Evolutionary conservation across 2,329 filamentous ascomycete genomes (phyloP).

Genomic region (Cladorrhinum sp.): DNA sequence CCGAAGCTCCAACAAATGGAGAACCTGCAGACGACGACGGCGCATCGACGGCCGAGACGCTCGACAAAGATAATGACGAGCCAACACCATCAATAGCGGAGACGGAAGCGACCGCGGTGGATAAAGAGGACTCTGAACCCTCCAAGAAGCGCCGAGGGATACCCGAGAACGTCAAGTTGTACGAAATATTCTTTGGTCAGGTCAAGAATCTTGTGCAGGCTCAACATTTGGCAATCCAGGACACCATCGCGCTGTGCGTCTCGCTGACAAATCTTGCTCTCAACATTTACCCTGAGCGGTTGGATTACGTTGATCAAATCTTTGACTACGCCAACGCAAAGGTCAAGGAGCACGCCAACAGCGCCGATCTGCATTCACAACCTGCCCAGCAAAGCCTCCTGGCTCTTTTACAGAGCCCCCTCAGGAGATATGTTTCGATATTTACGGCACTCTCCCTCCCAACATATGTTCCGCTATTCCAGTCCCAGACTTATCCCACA

Average conservation of each 20-base stretch:
- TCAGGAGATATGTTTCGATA: constrained; percentile 85
- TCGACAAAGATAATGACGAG: constrained; percentile 32
- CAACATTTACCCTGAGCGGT: constrained; percentile 87
- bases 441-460: constrained; percentile 95
- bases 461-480: constrained; percentile 83
- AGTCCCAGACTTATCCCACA: constrained; percentile 90
- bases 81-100: constrained; percentile 43
- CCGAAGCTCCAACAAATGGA: constrained; percentile 28
- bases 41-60: constrained; percentile 33
- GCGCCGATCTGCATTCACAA: constrained; percentile 87
- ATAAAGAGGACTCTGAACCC: constrained; percentile 39
- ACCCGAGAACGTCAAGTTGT: constrained; percentile 78
- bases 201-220: constrained; percentile 91
- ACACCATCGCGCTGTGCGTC: constrained; percentile 90
- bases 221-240: constrained; percentile 86
- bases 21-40: constrained; percentile 37
- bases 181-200: constrained; percentile 96
- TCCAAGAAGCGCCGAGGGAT: constrained; percentile 50
- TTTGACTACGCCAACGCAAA: constrained; percentile 84
- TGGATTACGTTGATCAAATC: constrained; percentile 95
- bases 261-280: constrained; percentile 90
- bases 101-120: constrained; percentile 46
- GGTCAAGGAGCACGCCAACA: constrained; percentile 84
- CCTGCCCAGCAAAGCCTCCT: constrained; percentile 86
- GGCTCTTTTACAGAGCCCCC: constrained; percentile 82